Conservation (phyloP, 768 basidiomycete species). For the Cystofilobasidium ferigula region DNA sequence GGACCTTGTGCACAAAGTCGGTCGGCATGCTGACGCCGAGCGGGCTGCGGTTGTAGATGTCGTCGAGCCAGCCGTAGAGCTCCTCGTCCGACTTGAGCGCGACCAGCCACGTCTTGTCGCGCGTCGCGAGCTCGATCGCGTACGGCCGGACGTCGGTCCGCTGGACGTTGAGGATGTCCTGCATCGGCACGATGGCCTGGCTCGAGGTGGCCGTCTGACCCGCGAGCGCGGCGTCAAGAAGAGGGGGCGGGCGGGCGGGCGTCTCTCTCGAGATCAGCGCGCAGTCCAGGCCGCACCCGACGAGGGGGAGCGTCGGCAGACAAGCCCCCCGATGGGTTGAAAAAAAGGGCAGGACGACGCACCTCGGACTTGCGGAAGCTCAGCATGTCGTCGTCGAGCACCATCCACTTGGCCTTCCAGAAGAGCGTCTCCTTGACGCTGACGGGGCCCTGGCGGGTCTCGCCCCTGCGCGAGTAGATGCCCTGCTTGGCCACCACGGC, state of each 20-base stretch:
- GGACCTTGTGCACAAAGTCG: slow-evolving; percentile 97
- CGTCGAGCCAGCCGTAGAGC: slow-evolving; percentile 96
- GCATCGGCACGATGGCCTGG: slow-evolving; percentile 46
- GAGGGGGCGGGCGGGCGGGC: too few relatives aligned
- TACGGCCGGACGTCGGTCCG: slow-evolving; percentile 90
- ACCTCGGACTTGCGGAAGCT: slow-evolving; percentile 88
- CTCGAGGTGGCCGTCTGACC: slow-evolving; percentile 44
- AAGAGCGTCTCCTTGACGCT: slow-evolving; percentile 86
- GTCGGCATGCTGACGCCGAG: slow-evolving; percentile 89
- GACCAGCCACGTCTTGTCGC: slow-evolving; percentile 67
- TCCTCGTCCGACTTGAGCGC: slow-evolving; percentile 86
- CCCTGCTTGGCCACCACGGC: too few relatives aligned
- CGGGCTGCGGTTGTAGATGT: slow-evolving; percentile 83
- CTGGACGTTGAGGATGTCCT: slow-evolving; percentile 75
- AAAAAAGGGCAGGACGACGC: slow-evolving; percentile 34
- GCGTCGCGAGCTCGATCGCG: slow-evolving; percentile 75
- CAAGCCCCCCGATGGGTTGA: too few relatives aligned
- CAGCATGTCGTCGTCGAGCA: slow-evolving; percentile 67
- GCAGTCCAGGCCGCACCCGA: too few relatives aligned
- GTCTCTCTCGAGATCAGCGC: too few relatives aligned
- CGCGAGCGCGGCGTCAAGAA: slow-evolving; percentile 27
- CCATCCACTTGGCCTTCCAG: slow-evolving; percentile 82
- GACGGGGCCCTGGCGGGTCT: slow-evolving; percentile 38
- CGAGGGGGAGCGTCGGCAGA: too few relatives aligned
- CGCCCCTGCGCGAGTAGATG: too few relatives aligned